Evolutionary conservation across 345 rosid genomes (phyloP), one percentile per base, ranked within the genome.

Genomic region (Barbarea vulgaris): DNA sequence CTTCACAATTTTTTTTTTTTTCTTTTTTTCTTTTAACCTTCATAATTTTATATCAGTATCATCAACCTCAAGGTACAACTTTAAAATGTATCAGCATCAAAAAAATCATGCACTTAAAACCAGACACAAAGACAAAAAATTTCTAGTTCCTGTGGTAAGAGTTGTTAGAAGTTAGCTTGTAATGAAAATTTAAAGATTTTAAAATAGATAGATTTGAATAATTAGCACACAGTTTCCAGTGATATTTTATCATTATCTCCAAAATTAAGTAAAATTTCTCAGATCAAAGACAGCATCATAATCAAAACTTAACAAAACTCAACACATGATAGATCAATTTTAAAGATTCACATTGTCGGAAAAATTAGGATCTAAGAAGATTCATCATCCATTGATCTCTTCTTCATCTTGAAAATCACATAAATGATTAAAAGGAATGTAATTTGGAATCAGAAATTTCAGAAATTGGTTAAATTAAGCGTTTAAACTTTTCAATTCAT

Each of bases 351-450:
- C 69, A 31, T 64, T 24, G n/a, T n/a, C 21, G 28, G 42, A 31
- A 3, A 15, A 41, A 9, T 1, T 73, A 10, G 46, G 70, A 74
- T 65, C 77, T 55, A 65, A 54, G 27, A 73, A 21, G 6, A 57
- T 9, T 30, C 4, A 31, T 31, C 7, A 7, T 31, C 2, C 34
- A 12, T 27, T 52, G n/a, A 62, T 61, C 52, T 22, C 6, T 13
- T 60, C 7, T 61, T 19, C 54, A 42, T 44, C 51, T 37, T 54
- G 36, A 15, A n/a, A 36, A 22, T 24, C 22, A 24, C 30, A 34
- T 6, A 31, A 11, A 34, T 9, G 6, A 34, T 9, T 9, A 34
- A 9, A 37, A 18, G 10, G 28, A 54, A 25, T 25, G 6, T 39
- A 69, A 14, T 42, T 42, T 42, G 17, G 18, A 14, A 42, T 3